Conservation (phyloP, 306 rosid species). For the Lotus japonicus region DNA sequence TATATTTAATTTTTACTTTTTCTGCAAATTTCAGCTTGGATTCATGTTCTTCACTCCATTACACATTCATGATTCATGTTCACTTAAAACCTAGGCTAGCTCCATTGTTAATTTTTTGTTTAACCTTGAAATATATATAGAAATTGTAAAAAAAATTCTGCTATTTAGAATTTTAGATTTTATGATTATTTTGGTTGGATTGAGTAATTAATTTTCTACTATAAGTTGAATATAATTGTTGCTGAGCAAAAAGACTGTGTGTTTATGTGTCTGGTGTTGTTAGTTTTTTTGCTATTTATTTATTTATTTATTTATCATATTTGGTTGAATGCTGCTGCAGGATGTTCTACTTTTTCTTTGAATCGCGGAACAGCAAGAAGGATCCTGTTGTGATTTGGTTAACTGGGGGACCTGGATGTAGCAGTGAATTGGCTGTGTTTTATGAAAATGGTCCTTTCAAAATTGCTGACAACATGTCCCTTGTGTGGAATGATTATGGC, state of each 20-base stretch:
- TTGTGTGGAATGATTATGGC: slow-evolving; percentile 84
- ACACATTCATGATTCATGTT: not conserved
- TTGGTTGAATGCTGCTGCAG: slow-evolving; percentile 31
- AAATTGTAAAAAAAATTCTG: too few relatives aligned
- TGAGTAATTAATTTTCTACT: not conserved
- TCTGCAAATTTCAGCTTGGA: not conserved
- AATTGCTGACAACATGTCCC: slow-evolving; percentile 79
- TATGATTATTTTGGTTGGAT: not conserved
- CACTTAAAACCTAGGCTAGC: not conserved
- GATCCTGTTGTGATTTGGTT: slow-evolving; percentile 97
- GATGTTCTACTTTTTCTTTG: slow-evolving; percentile 93
- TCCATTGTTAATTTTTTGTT: not conserved
- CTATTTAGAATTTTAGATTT: too few relatives aligned
- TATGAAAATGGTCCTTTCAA: slow-evolving; percentile 92
- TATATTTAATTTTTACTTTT: too few relatives aligned
- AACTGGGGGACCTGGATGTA: slow-evolving; percentile 99
- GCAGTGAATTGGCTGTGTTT: slow-evolving; percentile 95
- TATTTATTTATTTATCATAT: not conserved
- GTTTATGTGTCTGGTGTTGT: not conserved
- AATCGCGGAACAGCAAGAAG: slow-evolving; percentile 66
- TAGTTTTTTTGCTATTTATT: too few relatives aligned
- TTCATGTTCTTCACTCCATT: not conserved
- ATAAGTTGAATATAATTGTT: slow-evolving; percentile 1
- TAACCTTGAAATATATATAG: too few relatives aligned
- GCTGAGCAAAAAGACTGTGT: not conserved